These are phyloP conservation scores for Batkoa obscura DNA, from an alignment of 371 early-diverging fungal genomes.

Conservation along the genomic window DNA sequence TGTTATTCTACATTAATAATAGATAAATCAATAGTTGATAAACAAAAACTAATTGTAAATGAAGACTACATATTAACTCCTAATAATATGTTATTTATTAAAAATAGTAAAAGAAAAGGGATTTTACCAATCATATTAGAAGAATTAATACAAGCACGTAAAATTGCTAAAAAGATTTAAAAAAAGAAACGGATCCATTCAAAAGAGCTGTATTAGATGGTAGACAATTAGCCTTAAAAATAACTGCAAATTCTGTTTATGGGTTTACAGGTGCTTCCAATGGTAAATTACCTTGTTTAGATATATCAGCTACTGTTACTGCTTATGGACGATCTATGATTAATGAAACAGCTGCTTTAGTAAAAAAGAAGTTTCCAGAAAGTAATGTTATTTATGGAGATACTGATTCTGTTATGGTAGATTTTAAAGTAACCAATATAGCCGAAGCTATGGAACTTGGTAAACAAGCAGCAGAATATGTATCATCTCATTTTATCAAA, in stretches of 20 bases:
- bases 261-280: slow-evolving; percentile 98
- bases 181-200: slow-evolving; percentile 86
- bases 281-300: slow-evolving; percentile 94
- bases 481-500: slow-evolving; percentile 72
- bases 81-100: slow-evolving; percentile 65
- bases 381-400: slow-evolving; percentile 98
- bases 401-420: slow-evolving; percentile 99
- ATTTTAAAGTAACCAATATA: slow-evolving; percentile 69
- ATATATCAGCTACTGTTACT: slow-evolving; percentile 97
- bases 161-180: slow-evolving; percentile 88
- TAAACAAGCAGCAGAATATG: slow-evolving; percentile 65
- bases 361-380: slow-evolving; percentile 70
- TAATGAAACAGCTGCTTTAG: slow-evolving; percentile 67
- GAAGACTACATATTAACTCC: slow-evolving; percentile 80
- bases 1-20: slow-evolving; percentile 94
- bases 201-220: slow-evolving; percentile 89
- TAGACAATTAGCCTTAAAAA: slow-evolving; percentile 95
- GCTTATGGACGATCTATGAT: slow-evolving; percentile 99
- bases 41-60: slow-evolving; percentile 42
- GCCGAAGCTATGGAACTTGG: slow-evolving; percentile 82
- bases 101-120: slow-evolving; percentile 54
- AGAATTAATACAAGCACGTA: slow-evolving; percentile 88
- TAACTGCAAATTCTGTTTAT: slow-evolving; percentile 98
- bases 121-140: slow-evolving; percentile 87
- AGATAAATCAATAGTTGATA: slow-evolving; percentile 26